These are phyloP conservation scores for Hymenoscyphus albidus DNA, from an alignment of 2,329 filamentous ascomycete species.

Conservation along the genomic window DNA sequence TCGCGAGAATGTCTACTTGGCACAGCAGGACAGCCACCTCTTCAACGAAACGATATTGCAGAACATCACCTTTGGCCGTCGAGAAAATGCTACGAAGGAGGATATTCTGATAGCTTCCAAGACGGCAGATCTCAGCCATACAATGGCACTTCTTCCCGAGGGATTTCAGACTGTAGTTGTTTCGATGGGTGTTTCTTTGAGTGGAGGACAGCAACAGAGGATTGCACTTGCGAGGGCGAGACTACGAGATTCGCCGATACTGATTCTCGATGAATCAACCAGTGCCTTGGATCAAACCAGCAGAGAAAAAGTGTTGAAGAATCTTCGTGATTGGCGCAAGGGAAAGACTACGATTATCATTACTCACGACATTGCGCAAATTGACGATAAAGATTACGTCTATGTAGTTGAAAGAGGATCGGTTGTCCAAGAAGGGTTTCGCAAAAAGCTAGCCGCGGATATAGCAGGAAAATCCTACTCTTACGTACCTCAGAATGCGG, in stretches of 20 bases:
- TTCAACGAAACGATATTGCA: slow-evolving; percentile 76
- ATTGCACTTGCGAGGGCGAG: slow-evolving; percentile 75
- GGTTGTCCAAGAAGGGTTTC: slow-evolving; percentile 66
- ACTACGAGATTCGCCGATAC: slow-evolving; percentile 70
- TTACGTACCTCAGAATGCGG: slow-evolving; percentile 9
- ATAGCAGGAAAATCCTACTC: slow-evolving; percentile 45
- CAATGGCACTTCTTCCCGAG: slow-evolving; percentile 61
- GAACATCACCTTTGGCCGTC: slow-evolving; percentile 73
- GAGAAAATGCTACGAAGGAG: slow-evolving; percentile 46
- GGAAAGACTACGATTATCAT: slow-evolving; percentile 89
- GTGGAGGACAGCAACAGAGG: slow-evolving; percentile 81
- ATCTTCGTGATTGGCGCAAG: slow-evolving; percentile 70
- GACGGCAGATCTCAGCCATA: slow-evolving; percentile 65
- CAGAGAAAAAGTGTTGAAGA: slow-evolving; percentile 64
- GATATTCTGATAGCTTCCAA: slow-evolving; percentile 61
- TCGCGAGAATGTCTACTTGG: slow-evolving; percentile 69
- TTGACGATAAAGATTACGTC: slow-evolving; percentile 67
- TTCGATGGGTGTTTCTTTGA: slow-evolving; percentile 64
- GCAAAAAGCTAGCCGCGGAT: slow-evolving; percentile 49
- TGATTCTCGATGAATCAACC: slow-evolving; percentile 86
- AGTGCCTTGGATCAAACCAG: slow-evolving; percentile 78
- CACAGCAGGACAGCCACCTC: slow-evolving; percentile 77
- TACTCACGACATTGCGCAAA: slow-evolving; percentile 82
- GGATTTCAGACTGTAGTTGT: slow-evolving; percentile 72
- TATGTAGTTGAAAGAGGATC: slow-evolving; percentile 71